Evolutionary conservation across 352 stramenopile species (phyloP).

Genomic region (Aphanomyces euteiches): DNA sequence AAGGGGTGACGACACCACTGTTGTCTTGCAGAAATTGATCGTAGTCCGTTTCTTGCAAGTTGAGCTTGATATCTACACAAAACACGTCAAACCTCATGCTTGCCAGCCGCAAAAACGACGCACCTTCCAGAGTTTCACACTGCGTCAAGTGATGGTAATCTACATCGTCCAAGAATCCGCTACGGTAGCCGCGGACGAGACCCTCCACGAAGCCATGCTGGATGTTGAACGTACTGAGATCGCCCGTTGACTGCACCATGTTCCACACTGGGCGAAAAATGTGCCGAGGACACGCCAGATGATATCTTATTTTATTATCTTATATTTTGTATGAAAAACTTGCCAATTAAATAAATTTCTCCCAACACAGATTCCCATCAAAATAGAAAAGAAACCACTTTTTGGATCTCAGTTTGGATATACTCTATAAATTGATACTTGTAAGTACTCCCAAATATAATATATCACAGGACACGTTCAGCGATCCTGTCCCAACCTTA

Average conservation of each 20-base stretch:
- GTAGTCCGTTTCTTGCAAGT: conserved; percentile 99
- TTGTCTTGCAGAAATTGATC: conserved; percentile 94
- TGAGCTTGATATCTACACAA: conserved; percentile 83
- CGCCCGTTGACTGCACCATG: conserved; percentile 50
- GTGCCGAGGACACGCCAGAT: background rate
- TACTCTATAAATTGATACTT: conserved; percentile 22
- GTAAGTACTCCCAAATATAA: background rate
- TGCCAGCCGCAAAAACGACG: background rate
- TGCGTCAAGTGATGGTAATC: conserved; percentile 89
- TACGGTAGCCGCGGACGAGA: conserved; percentile 95
- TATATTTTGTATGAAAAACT: background rate
- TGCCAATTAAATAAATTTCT: conserved; percentile 12
- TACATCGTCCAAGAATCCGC: conserved; percentile 82
- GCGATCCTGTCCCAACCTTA: background rate
- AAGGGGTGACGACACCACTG: conserved; percentile 56
- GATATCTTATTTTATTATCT: background rate
- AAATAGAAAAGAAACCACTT: conserved; percentile 31
- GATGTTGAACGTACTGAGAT: conserved; percentile 96
- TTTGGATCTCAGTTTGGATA: background rate
- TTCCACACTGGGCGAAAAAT: background rate
- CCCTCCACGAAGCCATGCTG: conserved; percentile 97
- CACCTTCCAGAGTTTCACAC: conserved; percentile 88
- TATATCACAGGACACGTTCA: no score
- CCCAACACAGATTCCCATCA: conserved; percentile 7
- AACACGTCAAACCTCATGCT: background rate